These are phyloP conservation scores for Apiospora sp. DNA, from an alignment of 2,329 filamentous ascomycete species.

Conservation along the genomic window DNA sequence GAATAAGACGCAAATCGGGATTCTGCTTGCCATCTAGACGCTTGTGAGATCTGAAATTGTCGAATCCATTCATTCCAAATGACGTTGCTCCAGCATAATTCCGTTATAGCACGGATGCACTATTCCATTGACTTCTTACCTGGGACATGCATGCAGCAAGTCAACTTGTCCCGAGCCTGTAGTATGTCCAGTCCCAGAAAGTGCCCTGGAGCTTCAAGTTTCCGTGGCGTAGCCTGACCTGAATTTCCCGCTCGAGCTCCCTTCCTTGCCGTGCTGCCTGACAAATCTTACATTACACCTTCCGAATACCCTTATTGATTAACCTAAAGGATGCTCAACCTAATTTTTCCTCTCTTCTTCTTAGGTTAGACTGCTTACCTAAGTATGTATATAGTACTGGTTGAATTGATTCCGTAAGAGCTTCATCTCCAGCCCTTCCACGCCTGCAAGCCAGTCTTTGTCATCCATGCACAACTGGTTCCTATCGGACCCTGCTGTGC, in stretches of 20 bases:
- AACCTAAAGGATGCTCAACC: background rate
- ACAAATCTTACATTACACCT: background rate
- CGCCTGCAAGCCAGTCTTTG: background rate
- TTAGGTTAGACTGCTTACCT: background rate
- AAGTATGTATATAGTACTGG: no score
- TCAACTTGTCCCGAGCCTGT: no score
- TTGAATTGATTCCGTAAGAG: background rate
- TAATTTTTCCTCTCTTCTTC: background rate
- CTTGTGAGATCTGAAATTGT: background rate
- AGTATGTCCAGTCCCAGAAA: background rate
- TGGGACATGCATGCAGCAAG: background rate
- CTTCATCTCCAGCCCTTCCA: background rate
- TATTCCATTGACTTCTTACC: background rate
- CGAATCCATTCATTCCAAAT: background rate
- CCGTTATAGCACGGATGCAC: background rate
- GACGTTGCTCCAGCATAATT: background rate
- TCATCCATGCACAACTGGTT: slow-evolving; percentile 13
- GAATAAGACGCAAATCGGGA: background rate
- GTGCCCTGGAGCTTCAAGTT: background rate
- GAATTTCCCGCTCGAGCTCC: background rate
- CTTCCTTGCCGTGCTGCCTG: background rate
- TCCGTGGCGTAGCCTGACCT: background rate
- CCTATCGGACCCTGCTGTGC: background rate
- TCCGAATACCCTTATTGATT: background rate
- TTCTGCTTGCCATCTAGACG: slow-evolving; percentile 10